Base-by-base conservation (phyloP, 2,329 filamentous ascomycete genomes). In the Cryphonectria japonica region DNA sequence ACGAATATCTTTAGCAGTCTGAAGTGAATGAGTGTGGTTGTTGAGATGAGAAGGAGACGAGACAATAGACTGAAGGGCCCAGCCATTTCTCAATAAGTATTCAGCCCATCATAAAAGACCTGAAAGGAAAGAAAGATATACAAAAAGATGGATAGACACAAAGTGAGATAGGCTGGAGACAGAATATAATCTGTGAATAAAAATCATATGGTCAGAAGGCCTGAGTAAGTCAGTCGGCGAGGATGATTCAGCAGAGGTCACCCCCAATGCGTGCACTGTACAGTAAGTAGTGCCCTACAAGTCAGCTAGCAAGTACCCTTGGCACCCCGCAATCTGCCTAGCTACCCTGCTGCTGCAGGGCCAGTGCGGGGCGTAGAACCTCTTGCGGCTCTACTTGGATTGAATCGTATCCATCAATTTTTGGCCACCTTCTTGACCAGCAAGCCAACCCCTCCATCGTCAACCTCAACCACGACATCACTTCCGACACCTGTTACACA, bases 21-120 rank as follows among this genome's bases (percentile, higher is more conserved):
- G 69, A 79, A 81, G 73, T 78, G 86, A 39, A 84, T 87, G 61
- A 84, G 87, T 71, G 85, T 87, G 78, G 84, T 85, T 2, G 79
- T 85, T 67, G 80, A 79, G 82, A 78, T 0, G 78, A 82, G 26
- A 84, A 86, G 73, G 85, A 87, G 73, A 81, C 83, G 67, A 26
- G 26, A 26, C 26, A 26, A 26, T 26, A 26, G 26, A 26, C 26
- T 26, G 26, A 26, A 26, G 26, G 26, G 26, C 26, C 26, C 26
- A 26, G 26, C 26, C 26, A 26, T 26, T 26, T 26, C 26, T 26
- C 26, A 26, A 26, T 34, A 34, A 34, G 3, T 39, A 39, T 39
- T 43, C 41, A 16, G 16, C 14, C 41, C 5, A 16, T 43, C 2
- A 43, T 43, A 16, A 14, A 16, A 43, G 4, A 26, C 26, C 41